Percentiles rank a stretch among this genome's conserved stretches.
Evolutionary conservation across 2,329 filamentous ascomycete species (phyloP).

Genomic region (Colletotrichum sp.): DNA sequence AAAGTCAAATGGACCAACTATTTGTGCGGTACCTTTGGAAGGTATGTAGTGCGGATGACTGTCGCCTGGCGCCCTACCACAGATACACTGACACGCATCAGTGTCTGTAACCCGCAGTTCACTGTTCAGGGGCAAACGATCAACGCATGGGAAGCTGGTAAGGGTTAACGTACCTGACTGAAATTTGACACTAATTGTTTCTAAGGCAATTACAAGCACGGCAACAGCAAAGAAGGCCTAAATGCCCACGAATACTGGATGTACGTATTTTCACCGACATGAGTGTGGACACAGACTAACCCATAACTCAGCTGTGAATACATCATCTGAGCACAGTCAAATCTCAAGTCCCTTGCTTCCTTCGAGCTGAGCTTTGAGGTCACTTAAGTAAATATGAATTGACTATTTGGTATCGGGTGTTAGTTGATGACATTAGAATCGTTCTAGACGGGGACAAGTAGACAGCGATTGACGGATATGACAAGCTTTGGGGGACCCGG

Average conservation of each 20-base stretch:
- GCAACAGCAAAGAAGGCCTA: not conserved
- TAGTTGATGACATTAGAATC: not conserved
- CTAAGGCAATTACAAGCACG: not conserved
- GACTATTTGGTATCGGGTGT: not conserved
- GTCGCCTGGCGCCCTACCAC: not conserved
- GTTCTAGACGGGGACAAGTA: not conserved
- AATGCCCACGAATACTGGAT: not conserved
- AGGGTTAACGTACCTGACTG: not conserved
- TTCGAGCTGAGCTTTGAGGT: not conserved
- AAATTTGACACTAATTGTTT: not conserved
- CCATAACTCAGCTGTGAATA: not conserved
- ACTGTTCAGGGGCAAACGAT: not conserved
- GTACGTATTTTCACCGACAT: not conserved
- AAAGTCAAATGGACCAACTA: not conserved
- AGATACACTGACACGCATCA: not conserved
- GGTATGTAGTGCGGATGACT: not conserved
- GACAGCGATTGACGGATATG: not conserved
- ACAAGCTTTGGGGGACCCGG: not conserved
- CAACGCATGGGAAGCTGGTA: not conserved
- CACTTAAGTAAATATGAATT: not conserved
- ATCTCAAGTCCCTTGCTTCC: not conserved
- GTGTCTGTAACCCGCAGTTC: not conserved
- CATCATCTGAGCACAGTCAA: not conserved
- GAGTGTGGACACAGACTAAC: not conserved
- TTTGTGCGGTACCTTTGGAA: not conserved